Conservation (phyloP, 129 eudicot species). For the Chrysanthemum lavandulifolium region DNA sequence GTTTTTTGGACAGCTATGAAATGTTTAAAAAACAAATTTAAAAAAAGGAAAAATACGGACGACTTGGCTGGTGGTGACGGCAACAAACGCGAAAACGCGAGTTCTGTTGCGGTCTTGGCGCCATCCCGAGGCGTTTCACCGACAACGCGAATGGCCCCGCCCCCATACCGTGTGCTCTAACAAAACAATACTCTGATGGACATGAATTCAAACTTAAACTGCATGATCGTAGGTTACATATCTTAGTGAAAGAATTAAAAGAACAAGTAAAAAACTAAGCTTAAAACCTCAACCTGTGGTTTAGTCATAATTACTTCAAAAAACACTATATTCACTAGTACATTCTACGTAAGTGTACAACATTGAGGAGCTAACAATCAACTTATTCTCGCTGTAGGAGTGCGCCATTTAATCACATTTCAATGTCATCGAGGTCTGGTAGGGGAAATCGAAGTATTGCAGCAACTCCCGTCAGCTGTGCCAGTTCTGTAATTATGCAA, state of each 20-base stretch:
- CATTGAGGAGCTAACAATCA: neutral
- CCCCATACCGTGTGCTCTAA: no score
- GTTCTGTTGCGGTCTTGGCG: no score
- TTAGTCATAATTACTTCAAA: constrained; percentile 12
- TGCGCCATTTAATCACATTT: constrained; percentile 50
- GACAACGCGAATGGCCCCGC: no score
- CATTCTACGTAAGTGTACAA: constrained; percentile 22
- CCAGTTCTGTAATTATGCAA: constrained; percentile 59
- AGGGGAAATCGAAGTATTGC: constrained; percentile 93
- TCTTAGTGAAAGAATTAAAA: constrained; percentile 10
- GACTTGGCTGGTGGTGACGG: no score
- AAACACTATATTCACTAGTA: neutral
- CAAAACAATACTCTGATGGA: neutral
- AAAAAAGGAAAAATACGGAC: no score
- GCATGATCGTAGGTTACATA: neutral
- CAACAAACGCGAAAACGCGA: no score
- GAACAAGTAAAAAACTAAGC: constrained; percentile 8
- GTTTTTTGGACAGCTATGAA: no score
- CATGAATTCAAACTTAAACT: neutral
- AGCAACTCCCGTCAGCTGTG: constrained; percentile 89
- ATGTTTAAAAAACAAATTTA: no score
- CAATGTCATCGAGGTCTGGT: constrained; percentile 89
- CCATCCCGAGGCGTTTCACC: no score
- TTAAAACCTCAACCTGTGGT: constrained; percentile 24
- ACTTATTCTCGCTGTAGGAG: neutral